Evolutionary conservation across 2,329 filamentous ascomycete species (phyloP).

Genomic region (Biscogniauxia marginata): DNA sequence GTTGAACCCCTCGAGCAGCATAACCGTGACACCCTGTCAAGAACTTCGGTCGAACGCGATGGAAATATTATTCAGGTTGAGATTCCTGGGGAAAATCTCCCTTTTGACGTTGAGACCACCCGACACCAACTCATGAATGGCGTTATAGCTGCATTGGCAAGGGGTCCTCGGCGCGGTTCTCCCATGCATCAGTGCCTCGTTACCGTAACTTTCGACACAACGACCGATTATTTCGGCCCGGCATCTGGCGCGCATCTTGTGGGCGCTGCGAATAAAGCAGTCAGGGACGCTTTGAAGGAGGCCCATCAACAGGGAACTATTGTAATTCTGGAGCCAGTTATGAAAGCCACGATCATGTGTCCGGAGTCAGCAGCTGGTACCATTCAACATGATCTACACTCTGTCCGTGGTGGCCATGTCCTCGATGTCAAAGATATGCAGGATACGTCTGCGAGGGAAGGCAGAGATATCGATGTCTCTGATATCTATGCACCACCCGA

Average conservation of each 20-base stretch:
- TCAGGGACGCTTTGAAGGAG: slow-evolving; percentile 66
- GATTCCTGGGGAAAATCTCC: slow-evolving; percentile 42
- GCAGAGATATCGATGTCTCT: slow-evolving; percentile 59
- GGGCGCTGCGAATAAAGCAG: slow-evolving; percentile 59
- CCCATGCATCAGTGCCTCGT: slow-evolving; percentile 77
- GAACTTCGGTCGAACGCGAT: slow-evolving; percentile 55
- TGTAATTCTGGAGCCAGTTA: slow-evolving; percentile 85
- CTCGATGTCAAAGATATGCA: slow-evolving; percentile 65
- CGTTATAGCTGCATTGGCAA: slow-evolving; percentile 76
- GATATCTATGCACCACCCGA: slow-evolving; percentile 87
- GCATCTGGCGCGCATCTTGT: slow-evolving; percentile 69
- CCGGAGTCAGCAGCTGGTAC: slow-evolving; percentile 78
- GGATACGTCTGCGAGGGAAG: slow-evolving; percentile 68
- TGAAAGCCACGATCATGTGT: slow-evolving; percentile 83
- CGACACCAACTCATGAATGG: slow-evolving; percentile 70
- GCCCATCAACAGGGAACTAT: slow-evolving; percentile 55
- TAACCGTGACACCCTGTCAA: slow-evolving; percentile 37
- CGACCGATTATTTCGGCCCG: slow-evolving; percentile 61
- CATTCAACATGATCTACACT: slow-evolving; percentile 79
- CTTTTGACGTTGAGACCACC: slow-evolving; percentile 50
- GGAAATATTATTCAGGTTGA: slow-evolving; percentile 67
- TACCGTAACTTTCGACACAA: slow-evolving; percentile 65
- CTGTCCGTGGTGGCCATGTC: slow-evolving; percentile 72
- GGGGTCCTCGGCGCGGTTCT: slow-evolving; percentile 77
- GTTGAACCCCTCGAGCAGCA: slow-evolving; percentile 59